Percentiles rank a stretch among this genome's conserved stretches.
Evolutionary conservation across 345 rosid species (phyloP).

Genomic region (Trapa bicornis): DNA sequence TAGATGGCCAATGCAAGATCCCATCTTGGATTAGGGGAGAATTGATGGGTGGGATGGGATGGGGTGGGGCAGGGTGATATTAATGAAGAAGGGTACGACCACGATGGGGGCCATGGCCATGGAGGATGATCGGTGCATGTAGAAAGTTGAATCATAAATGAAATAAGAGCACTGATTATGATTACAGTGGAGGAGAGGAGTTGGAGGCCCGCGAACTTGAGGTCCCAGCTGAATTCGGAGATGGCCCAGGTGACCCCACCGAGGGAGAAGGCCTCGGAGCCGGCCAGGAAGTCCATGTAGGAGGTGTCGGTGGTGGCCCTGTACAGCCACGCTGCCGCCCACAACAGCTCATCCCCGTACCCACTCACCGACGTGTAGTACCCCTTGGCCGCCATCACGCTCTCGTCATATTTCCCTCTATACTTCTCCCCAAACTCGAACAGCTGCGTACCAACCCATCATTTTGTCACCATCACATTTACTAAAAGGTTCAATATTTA

Average conservation of each 20-base stretch:
- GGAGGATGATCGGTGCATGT: too few species aligned
- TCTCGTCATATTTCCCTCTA: slow-evolving; percentile 51
- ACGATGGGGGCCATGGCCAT: too few species aligned
- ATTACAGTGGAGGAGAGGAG: slow-evolving; percentile 40
- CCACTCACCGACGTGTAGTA: slow-evolving; percentile 67
- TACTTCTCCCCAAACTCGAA: slow-evolving; percentile 52
- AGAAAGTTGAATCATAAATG: too few species aligned
- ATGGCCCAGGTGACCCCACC: slow-evolving; percentile 67
- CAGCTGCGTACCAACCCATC: slow-evolving; percentile 19
- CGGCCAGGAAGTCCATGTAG: slow-evolving; percentile 31
- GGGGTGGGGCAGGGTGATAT: not conserved
- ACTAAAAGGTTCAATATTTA: too few species aligned
- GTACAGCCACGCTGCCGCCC: slow-evolving; percentile 69
- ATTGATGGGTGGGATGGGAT: too few species aligned
- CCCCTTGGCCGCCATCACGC: slow-evolving; percentile 34
- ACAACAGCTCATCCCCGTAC: slow-evolving; percentile 57
- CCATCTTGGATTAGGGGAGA: not conserved
- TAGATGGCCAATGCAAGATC: too few species aligned
- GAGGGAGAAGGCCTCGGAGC: slow-evolving; percentile 23
- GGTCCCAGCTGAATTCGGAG: slow-evolving; percentile 70
- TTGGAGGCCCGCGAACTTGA: slow-evolving; percentile 53
- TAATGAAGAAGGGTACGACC: not conserved
- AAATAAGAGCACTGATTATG: too few species aligned
- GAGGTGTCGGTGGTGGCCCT: slow-evolving; percentile 40
- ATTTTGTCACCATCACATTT: too few species aligned